These are phyloP conservation scores for Opeltia flavorubescens DNA, from an alignment of 495 filamentous ascomycete species.

Conservation along the genomic window DNA sequence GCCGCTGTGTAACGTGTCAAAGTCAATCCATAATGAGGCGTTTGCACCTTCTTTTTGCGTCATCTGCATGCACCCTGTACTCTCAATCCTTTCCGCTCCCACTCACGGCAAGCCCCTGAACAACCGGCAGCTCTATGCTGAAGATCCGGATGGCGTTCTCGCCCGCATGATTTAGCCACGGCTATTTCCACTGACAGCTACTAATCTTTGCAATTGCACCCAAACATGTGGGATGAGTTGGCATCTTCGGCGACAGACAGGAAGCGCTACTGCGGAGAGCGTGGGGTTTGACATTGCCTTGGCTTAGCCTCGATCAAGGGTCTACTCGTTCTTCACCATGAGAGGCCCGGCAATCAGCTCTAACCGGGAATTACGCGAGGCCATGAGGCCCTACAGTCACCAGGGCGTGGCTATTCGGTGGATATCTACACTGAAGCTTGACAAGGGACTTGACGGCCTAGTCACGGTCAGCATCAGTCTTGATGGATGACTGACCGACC, in stretches of 20 bases:
- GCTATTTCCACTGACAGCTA: too few species aligned
- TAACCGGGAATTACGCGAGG: too few species aligned
- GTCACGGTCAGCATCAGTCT: too few species aligned
- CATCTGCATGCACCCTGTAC: slow-evolving; percentile 2
- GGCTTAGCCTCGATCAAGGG: not conserved
- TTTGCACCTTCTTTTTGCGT: not conserved
- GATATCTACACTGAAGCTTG: too few species aligned
- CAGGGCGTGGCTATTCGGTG: too few species aligned
- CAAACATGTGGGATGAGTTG: not conserved
- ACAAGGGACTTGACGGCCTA: too few species aligned
- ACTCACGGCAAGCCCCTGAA: slow-evolving; percentile 3
- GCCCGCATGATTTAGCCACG: too few species aligned
- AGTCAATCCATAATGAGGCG: not conserved
- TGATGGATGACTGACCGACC: too few species aligned
- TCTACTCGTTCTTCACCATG: too few species aligned
- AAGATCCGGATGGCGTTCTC: not conserved
- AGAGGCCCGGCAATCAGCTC: too few species aligned
- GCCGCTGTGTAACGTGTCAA: not conserved
- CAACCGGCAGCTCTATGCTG: not conserved
- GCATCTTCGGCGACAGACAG: not conserved
- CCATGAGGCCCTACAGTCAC: too few species aligned
- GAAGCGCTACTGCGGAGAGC: not conserved
- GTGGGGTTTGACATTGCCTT: not conserved
- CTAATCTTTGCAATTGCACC: not conserved
- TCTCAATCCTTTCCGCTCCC: slow-evolving; percentile 3